phyloP scores from a whole-genome alignment of 768 basidiomycete genomes.

The Rhodotorula kratochvilovae region DNA sequence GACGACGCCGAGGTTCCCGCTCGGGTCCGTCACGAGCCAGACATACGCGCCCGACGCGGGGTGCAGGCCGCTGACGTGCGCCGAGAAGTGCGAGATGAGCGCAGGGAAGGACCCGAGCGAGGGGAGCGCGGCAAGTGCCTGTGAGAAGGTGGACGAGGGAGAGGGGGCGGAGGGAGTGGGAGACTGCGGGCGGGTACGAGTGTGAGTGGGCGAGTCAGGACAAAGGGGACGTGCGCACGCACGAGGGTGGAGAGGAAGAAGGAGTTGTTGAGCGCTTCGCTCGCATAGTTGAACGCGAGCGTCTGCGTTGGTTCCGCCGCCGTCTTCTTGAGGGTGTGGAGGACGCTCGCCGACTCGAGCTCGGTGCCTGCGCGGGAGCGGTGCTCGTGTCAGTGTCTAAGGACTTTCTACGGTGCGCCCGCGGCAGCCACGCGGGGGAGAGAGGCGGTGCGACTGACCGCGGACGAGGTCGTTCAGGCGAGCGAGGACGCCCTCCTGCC shows the following conservation, averaged over 20 bases:
- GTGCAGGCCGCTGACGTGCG: constrained; percentile 66
- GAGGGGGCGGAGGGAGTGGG: constrained; percentile 13
- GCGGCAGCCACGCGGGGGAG: neutral
- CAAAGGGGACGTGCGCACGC: constrained; percentile 46
- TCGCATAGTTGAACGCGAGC: constrained; percentile 83
- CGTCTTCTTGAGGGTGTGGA: constrained; percentile 67
- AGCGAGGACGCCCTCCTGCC: constrained; percentile 75
- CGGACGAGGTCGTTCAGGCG: constrained; percentile 69
- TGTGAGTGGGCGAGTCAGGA: neutral
- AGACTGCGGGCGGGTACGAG: constrained; percentile 7
- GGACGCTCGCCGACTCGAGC: constrained; percentile 58
- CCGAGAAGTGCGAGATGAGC: constrained; percentile 69
- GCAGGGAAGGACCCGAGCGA: constrained; percentile 61
- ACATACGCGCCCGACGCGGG: constrained; percentile 63
- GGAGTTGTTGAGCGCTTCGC: constrained; percentile 85
- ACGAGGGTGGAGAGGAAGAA: constrained; percentile 89
- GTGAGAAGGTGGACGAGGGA: constrained; percentile 9
- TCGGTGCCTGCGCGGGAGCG: constrained; percentile 53
- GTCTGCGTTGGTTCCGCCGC: constrained; percentile 59
- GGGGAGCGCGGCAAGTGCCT: constrained; percentile 7
- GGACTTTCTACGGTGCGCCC: neutral
- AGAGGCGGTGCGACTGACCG: constrained; percentile 52
- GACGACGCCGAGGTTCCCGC: constrained; percentile 63
- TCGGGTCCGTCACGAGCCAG: constrained; percentile 75
- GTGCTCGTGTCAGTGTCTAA: neutral